Conservation (phyloP, 441 rosid genomes). For the Gossypium aridum region DNA sequence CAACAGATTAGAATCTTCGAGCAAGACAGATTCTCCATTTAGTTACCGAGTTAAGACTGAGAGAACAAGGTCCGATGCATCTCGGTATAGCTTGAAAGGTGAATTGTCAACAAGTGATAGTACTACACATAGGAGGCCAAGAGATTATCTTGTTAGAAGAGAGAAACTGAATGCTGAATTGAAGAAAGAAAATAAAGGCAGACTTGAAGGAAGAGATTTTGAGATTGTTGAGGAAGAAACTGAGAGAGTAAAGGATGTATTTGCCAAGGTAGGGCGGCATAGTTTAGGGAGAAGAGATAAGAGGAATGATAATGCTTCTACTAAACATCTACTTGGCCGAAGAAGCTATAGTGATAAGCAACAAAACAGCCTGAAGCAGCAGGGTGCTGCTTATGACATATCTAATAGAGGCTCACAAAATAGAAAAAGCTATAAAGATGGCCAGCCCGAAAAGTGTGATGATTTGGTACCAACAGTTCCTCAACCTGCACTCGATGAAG, state of each 20-base stretch:
- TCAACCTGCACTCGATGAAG: conserved; percentile 52
- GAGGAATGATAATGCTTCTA: conserved; percentile 16
- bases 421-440: conserved; percentile 20
- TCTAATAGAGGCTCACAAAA: conserved; percentile 23
- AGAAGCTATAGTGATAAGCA: conserved; percentile 8
- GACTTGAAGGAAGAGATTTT: conserved; percentile 14
- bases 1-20: conserved; percentile 22
- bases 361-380: conserved; percentile 13
- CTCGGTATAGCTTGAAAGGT: conserved; percentile 19
- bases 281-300: conserved; percentile 18
- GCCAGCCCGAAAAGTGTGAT: conserved; percentile 14
- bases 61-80: conserved; percentile 35
- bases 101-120: conserved; percentile 23
- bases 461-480: conserved; percentile 17
- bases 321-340: conserved; percentile 1
- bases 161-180: conserved; percentile 16
- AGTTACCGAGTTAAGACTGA: conserved; percentile 25
- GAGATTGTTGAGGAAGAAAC: conserved; percentile 32
- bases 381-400: conserved; percentile 18
- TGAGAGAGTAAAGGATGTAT: conserved; percentile 23
- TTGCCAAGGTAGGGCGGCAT: conserved; percentile 23
- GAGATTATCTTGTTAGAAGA: conserved; percentile 29
- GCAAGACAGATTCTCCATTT: conserved; percentile 24
- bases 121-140: conserved; percentile 19
- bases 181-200: conserved; percentile 14